Percentiles rank a stretch among this genome's conserved stretches.
Conservation (phyloP, 345 rosid genomes). For the Toxicodendron radicans region DNA sequence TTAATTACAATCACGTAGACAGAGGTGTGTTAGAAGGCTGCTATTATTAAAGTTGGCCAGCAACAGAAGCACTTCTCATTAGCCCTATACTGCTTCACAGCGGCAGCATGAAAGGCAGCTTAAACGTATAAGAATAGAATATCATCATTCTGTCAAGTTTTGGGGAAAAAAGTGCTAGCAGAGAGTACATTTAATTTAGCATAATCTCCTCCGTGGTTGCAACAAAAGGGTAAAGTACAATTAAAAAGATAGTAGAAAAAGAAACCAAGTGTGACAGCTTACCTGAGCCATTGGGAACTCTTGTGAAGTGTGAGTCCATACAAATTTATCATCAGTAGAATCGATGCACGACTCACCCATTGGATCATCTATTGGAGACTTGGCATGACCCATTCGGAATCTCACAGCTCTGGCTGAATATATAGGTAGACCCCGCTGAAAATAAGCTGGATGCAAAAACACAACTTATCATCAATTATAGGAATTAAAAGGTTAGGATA, state of each 20-base stretch:
- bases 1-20: no score
- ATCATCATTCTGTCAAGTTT: neutral
- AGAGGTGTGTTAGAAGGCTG: no score
- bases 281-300: constrained; percentile 96
- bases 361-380: constrained; percentile 25
- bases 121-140: no score
- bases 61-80: no score
- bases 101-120: no score
- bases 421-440: constrained; percentile 68
- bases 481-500: constrained; percentile 3
- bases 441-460: constrained; percentile 57
- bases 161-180: neutral
- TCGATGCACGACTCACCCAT: constrained; percentile 32
- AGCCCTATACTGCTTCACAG: no score
- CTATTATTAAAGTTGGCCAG: no score
- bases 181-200: neutral
- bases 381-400: constrained; percentile 66
- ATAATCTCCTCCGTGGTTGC: neutral
- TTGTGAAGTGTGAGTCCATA: constrained; percentile 83
- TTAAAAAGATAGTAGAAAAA: neutral
- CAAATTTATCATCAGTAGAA: constrained; percentile 40
- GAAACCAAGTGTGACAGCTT: constrained; percentile 11
- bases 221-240: neutral
- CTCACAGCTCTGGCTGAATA: constrained; percentile 79
- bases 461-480: constrained; percentile 22